Evolutionary conservation across 2,329 filamentous ascomycete species (phyloP).

Genomic region (Coleophoma eucalyptorum): DNA sequence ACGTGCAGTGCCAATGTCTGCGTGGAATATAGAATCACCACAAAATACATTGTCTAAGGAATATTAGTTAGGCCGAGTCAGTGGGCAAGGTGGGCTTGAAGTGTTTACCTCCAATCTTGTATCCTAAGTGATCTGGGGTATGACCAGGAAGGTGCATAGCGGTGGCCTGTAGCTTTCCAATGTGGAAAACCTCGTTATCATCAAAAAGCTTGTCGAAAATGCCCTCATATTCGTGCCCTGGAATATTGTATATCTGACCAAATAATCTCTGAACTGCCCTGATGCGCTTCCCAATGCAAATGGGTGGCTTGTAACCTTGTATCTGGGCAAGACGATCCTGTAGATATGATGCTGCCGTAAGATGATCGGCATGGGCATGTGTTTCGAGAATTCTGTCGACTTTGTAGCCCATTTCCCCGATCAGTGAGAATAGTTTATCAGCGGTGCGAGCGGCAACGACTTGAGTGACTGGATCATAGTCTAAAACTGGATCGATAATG

Average conservation of each 20-base stretch:
- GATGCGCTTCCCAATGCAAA: conserved; percentile 55
- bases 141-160: conserved; percentile 55
- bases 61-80: background rate
- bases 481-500: conserved; percentile 60
- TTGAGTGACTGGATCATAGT: conserved; percentile 44
- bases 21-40: conserved; percentile 47
- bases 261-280: conserved; percentile 46
- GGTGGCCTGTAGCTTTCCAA: conserved; percentile 41
- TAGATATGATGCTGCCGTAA: conserved; percentile 56
- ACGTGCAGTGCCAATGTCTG: conserved; percentile 45
- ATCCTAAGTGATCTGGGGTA: conserved; percentile 56
- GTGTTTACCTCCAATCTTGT: conserved; percentile 42
- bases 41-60: conserved; percentile 36
- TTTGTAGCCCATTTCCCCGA: conserved; percentile 40
- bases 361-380: conserved; percentile 57
- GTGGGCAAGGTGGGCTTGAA: background rate
- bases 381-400: conserved; percentile 56
- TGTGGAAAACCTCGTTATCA: conserved; percentile 47
- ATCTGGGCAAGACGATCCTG: conserved; percentile 35
- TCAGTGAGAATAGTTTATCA: conserved; percentile 42
- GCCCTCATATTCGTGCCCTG: conserved; percentile 33
- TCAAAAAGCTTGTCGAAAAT: conserved; percentile 50
- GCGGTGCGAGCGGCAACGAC: conserved; percentile 47
- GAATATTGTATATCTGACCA: conserved; percentile 42
- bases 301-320: conserved; percentile 28